These are phyloP conservation scores for Dentipellis fragilis DNA, from an alignment of 768 basidiomycete genomes.

Conservation along the genomic window DNA sequence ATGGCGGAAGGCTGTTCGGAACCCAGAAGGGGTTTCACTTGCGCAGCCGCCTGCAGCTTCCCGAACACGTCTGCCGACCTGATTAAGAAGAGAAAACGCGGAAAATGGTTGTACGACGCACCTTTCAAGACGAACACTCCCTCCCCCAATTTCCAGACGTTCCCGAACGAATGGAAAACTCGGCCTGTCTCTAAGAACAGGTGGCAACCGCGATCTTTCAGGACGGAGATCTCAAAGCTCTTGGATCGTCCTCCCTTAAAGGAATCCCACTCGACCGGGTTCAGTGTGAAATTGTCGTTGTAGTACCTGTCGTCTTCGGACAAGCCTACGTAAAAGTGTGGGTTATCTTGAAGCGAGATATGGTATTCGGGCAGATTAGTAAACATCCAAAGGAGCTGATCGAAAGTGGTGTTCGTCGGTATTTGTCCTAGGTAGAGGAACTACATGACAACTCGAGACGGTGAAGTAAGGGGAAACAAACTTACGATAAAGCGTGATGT, in stretches of 20 bases:
- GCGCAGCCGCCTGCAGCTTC: too few species aligned
- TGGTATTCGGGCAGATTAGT: neutral
- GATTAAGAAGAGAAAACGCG: too few species aligned
- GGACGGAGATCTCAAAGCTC: neutral
- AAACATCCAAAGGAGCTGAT: neutral
- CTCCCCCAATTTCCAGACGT: neutral
- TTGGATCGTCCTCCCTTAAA: too few species aligned
- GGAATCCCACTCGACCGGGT: neutral
- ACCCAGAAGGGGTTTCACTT: too few species aligned
- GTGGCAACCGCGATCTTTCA: neutral
- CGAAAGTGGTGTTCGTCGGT: too few species aligned
- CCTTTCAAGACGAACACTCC: neutral
- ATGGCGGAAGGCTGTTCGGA: too few species aligned
- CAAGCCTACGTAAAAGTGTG: neutral
- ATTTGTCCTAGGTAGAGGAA: too few species aligned
- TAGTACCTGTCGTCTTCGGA: neutral
- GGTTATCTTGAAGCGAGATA: neutral
- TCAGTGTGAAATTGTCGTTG: neutral
- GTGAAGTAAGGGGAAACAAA: too few species aligned
- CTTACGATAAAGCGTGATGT: too few species aligned
- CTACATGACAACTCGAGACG: too few species aligned
- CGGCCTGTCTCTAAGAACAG: neutral
- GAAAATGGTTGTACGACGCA: neutral
- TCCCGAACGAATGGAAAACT: neutral
- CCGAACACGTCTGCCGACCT: too few species aligned